Evolutionary conservation across 148 eudicot species (phyloP).

Genomic region (Gaultheria prostrata): DNA sequence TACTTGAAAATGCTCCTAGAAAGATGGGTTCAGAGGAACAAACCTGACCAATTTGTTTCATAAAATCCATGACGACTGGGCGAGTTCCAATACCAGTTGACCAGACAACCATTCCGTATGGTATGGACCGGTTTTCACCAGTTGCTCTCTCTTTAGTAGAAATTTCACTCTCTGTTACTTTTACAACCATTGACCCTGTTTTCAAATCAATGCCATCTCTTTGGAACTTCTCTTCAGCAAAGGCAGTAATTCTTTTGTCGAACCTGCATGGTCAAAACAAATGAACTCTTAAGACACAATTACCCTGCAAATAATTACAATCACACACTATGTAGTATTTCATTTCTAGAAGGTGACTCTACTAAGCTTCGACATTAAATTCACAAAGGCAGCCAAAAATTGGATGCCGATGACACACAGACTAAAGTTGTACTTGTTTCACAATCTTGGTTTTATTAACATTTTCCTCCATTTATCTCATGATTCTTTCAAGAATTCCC

Average conservation of each 20-base stretch:
- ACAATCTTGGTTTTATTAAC: neutral
- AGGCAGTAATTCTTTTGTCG: conserved; percentile 32
- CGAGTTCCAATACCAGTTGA: conserved; percentile 32
- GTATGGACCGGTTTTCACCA: conserved; percentile 20
- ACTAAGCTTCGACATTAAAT: neutral
- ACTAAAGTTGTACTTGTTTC: neutral
- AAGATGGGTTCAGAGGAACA: neutral
- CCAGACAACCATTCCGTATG: conserved; percentile 33
- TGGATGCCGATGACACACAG: neutral
- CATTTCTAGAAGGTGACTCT: neutral
- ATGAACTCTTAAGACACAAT: neutral
- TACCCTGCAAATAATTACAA: neutral
- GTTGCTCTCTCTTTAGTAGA: conserved; percentile 25
- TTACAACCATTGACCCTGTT: conserved; percentile 28
- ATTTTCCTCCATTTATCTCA: neutral
- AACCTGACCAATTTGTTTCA: conserved; percentile 30
- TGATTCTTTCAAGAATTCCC: neutral
- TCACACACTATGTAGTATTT: neutral
- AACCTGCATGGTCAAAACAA: conserved; percentile 18
- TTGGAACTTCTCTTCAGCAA: conserved; percentile 27
- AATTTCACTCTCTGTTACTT: conserved; percentile 25
- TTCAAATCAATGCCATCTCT: conserved; percentile 29
- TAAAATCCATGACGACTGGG: conserved; percentile 22
- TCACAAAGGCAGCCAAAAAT: neutral
- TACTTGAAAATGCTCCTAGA: neutral